Percentiles rank a stretch among this genome's conserved stretches.
These are phyloP conservation scores for Komagataea norvegica DNA, from an alignment of 1,139 yeast species.

Conservation along the genomic window DNA sequence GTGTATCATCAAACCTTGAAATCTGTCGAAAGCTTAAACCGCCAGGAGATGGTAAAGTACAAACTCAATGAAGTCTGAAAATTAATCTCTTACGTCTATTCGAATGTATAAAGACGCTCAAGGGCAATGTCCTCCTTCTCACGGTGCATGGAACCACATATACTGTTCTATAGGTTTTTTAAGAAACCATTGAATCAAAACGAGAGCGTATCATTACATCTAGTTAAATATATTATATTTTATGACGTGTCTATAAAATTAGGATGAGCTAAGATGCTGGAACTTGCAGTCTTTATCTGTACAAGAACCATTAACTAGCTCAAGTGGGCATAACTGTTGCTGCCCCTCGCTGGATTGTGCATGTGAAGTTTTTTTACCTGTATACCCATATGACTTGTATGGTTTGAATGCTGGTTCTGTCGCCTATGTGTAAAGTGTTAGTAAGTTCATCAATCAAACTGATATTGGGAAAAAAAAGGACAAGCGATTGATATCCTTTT, in stretches of 20 bases:
- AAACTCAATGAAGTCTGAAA: too few relatives aligned
- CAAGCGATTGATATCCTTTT: too few relatives aligned
- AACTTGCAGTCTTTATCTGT: slow-evolving; percentile 14
- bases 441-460: slow-evolving; percentile 7
- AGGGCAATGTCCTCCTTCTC: too few relatives aligned
- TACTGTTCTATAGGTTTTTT: not conserved
- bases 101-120: too few relatives aligned
- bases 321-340: slow-evolving; percentile 16
- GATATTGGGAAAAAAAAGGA: too few relatives aligned
- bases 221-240: too few relatives aligned
- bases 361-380: not conserved
- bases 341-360: not conserved
- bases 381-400: slow-evolving; percentile 11
- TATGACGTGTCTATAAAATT: slow-evolving; percentile 44
- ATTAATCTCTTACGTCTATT: too few relatives aligned
- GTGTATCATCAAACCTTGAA: too few relatives aligned
- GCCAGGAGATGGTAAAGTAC: too few relatives aligned
- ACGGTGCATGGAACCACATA: too few relatives aligned
- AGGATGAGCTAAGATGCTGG: slow-evolving; percentile 9
- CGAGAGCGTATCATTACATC: too few relatives aligned
- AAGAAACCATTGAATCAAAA: not conserved
- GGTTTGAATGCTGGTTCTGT: slow-evolving; percentile 11
- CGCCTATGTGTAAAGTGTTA: slow-evolving; percentile 13
- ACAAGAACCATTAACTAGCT: slow-evolving; percentile 15
- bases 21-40: too few relatives aligned